Percentiles rank a stretch among this genome's conserved stretches.
Conservation (phyloP, 1,139 yeast species). For the Geotrichum klebahnii region DNA sequence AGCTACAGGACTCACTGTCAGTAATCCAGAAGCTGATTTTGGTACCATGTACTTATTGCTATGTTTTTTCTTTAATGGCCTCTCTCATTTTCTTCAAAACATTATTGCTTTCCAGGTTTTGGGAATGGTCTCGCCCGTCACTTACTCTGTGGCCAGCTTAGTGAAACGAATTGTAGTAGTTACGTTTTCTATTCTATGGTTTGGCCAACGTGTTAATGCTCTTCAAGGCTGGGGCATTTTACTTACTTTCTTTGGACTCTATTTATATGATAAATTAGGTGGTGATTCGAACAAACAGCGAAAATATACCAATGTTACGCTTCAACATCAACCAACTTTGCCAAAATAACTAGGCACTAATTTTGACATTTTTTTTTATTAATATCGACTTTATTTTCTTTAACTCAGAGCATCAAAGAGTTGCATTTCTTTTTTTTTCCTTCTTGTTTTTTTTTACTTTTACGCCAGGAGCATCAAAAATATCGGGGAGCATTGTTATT, state of each 20-base stretch:
- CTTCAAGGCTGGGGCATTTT: slow-evolving; percentile 66
- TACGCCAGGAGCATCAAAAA: no score
- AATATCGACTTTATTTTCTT: no score
- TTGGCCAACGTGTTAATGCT: slow-evolving; percentile 50
- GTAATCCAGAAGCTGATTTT: slow-evolving; percentile 1
- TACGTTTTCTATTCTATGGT: slow-evolving; percentile 73
- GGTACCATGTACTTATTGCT: slow-evolving; percentile 24
- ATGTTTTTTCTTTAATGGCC: slow-evolving; percentile 50
- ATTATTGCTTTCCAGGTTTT: slow-evolving; percentile 83
- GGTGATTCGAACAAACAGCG: slow-evolving; percentile 34
- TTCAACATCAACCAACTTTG: slow-evolving; percentile 8
- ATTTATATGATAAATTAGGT: slow-evolving; percentile 75
- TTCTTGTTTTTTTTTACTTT: no score
- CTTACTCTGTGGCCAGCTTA: slow-evolving; percentile 86
- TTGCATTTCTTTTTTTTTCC: no score
- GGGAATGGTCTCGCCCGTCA: slow-evolving; percentile 80
- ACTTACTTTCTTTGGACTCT: slow-evolving; percentile 60
- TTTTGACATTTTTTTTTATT: no score
- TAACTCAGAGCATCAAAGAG: no score
- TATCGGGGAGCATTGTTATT: no score
- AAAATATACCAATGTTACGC: slow-evolving; percentile 13
- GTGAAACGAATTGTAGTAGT: slow-evolving; percentile 84
- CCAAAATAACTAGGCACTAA: slow-evolving; percentile 10
- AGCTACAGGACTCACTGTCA: no score
- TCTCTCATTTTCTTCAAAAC: slow-evolving; percentile 80